Evolutionary conservation across 257 asterid genomes (phyloP), one percentile per base, ranked within the genome.

Genomic region (Datura wrightii): DNA sequence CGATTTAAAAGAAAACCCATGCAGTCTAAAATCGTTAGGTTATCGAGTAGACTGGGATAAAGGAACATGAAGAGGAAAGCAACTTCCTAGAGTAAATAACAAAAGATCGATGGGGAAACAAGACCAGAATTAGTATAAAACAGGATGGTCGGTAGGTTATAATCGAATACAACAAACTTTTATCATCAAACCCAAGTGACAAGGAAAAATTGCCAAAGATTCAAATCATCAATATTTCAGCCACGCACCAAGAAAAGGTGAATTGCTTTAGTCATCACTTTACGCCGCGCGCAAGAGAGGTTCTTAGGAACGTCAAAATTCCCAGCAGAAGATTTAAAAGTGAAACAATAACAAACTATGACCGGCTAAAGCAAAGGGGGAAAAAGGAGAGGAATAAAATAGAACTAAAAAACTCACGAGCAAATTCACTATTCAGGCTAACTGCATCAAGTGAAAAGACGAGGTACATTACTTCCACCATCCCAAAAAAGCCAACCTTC

Each of bases 341-440:
- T n/a, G 80, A 72, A 72, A 72, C 36, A 44, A 44, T n/a, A 71
- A 42, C 36, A 71, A 71, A 44, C 58, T 46, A 72, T 41, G 10
- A 46, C 80, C 80, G 24, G 56, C 80, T 19, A 44, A 44, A 72
- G 41, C 41, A 44, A 24, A 72, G 56, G 39, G 16, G 18, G n/a
- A 9, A 4, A 70, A 42, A 11, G 8, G 36, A 18, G 36, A 69
- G 14, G 54, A 71, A 44, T n/a, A 71, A 72, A 72, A 72, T 19
- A 71, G 80, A 72, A 72, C 58, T 72, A 72, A 72, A 42, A 19
- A 10, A 10, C 80, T 72, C 80, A 58, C 9, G n/a, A 72, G 80
- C 58, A 72, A 46, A 72, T 44, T 72, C 58, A 46, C 55, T 24
- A 72, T 72, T 72, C 80, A 44, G 55, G 80, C 58, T 10, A 72